Base-by-base conservation (phyloP, 2,329 filamentous ascomycete species). In the Cladosporium velox region DNA sequence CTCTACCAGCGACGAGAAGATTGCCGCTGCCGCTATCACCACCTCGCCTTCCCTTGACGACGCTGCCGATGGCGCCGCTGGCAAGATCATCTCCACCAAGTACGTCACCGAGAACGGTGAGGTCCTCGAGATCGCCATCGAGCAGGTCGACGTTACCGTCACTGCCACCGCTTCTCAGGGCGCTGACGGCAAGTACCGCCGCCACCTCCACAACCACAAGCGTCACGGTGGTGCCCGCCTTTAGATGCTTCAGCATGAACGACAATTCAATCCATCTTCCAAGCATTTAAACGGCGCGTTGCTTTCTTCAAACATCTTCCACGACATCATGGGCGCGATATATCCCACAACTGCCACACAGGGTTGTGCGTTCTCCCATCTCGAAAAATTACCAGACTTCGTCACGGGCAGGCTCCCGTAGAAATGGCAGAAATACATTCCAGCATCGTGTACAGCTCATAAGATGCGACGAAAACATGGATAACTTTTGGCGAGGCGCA, bases 91-190 rank as follows among this genome's bases (percentile, higher is more conserved):
- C 69, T 72, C 74, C 51, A 83, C 81, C 30, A 77, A 75, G 38
- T 79, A 75, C 55, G 79, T 78, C 71, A 82, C 80, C 64, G 76
- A 76, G 69, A 77, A 71, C 35, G 79, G 79, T 67, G 73, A 78
- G 66, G 80, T 82, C 54, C 77, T 81, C 71, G 79, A 82, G 70
- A 72, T 82, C 55, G 77, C 77, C 59, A 78, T 82, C 67, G 77
- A 80, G 73, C 75, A 83, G 71, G 75, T 79, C 44, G 74, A 78
- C 21, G 72, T 82, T 51, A 80, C 77, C 30, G 77, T 81, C 63
- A 82, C 79, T 6, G 77, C 76, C 4, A 73, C 70, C 4, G 72
- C 73, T 15, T 71, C 74, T 24, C 70, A 74, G 3, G 69, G 72
- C 1, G 69, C 70, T 26, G 70, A 66, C 54, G 65, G 68, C 65